Evolutionary conservation across 192 early-diverging fungal species (phyloP), one percentile per base, ranked within the genome.

Genomic region (Coemansia erecta): DNA sequence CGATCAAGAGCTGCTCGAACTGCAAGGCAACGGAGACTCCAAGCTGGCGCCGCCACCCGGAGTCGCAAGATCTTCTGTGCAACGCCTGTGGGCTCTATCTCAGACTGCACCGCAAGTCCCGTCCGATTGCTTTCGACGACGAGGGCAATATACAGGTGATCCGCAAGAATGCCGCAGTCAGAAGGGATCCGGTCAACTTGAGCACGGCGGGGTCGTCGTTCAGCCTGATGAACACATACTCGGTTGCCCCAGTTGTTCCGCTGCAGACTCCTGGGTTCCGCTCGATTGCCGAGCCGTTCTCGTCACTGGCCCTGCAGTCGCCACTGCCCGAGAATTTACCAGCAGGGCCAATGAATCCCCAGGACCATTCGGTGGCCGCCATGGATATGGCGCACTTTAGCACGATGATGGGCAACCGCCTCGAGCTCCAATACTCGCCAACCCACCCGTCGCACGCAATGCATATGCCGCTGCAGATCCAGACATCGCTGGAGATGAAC

Each of bases 21-120:
- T 89, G 87, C 61, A 70, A 57, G 10, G 80, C 83, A 0, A 81
- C 70, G n/a, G 64, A 66, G 23, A 86, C 87, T 0, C 85, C 85
- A 6, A 74, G 87, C 24, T 89, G 88, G 88, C 60, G 88, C 15
- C 67, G 88, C 8, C 85, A 86, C 11, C 70, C 80, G 8, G 88
- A 83, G 17, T 77, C 80, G 3, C 77, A 81, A 54, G 80, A 86
- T 58, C 78, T 78, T 44, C 56, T 89, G 24, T 89, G 87, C 66
- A 89, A 89, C 61, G 85, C 87, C 9, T 89, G 87, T 61, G 78
- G 77, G 10, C 58, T 80, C 21, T 80, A 75, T 43, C 50, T 77
- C 23, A 46, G 75, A 8, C 46, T 77, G 15, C 75, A 77, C 35
- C 60, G 65, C 21, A 71, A 62, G 62, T 24, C 68, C 2, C 64